phyloP scores from a whole-genome alignment of 805 yeast genomes.

The Kuraishia molischiana region DNA sequence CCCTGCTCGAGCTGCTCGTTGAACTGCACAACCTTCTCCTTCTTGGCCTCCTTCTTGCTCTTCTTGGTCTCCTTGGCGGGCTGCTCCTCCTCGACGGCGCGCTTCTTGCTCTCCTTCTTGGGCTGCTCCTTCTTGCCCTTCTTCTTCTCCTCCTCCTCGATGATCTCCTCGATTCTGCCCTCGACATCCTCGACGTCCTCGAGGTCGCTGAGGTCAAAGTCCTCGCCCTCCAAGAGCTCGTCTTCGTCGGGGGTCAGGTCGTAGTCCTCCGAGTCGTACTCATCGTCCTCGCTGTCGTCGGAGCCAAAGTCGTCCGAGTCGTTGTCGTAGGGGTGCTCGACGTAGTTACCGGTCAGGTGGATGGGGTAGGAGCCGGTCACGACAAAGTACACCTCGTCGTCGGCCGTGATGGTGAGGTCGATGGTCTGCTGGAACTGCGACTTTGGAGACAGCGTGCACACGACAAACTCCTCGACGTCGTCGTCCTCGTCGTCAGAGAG shows the following conservation, averaged over 20 bases:
- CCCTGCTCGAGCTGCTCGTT: constrained; percentile 90
- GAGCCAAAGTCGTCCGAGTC: constrained; percentile 31
- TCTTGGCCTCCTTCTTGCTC: constrained; percentile 23
- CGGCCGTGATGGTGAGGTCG: constrained; percentile 85
- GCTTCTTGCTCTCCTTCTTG: constrained; percentile 20
- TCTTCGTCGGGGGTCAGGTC: constrained; percentile 74
- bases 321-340: constrained; percentile 88
- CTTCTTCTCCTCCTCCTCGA: constrained; percentile 48
- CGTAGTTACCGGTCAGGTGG: constrained; percentile 89
- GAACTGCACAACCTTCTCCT: constrained; percentile 75
- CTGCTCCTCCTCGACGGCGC: constrained; percentile 40
- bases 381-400: constrained; percentile 88
- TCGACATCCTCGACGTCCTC: constrained; percentile 66
- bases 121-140: constrained; percentile 16
- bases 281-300: constrained; percentile 37
- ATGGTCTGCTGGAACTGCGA: constrained; percentile 80
- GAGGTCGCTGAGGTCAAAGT: constrained; percentile 48
- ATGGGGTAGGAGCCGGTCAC: constrained; percentile 94
- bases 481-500: constrained; percentile 58
- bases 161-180: constrained; percentile 64
- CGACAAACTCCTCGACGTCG: constrained; percentile 73
- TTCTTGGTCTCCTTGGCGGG: constrained; percentile 27
- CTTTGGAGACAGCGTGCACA: constrained; percentile 87
- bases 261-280: constrained; percentile 42
- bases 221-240: constrained; percentile 43